phyloP scores from a whole-genome alignment of 257 asterid species.

The Nemophila menziesii region DNA sequence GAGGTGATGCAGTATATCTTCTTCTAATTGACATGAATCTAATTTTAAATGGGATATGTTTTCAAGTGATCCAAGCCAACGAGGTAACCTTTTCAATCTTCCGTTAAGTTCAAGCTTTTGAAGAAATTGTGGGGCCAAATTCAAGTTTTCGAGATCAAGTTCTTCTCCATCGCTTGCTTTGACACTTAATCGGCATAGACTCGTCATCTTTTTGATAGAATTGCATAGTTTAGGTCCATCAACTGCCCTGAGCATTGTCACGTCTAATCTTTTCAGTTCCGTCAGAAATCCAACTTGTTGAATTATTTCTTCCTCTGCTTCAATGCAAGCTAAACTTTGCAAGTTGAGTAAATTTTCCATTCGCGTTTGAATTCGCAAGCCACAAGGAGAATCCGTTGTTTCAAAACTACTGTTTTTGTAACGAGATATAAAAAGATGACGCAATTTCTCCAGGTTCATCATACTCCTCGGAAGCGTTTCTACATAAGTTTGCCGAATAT shows the following conservation, averaged over 20 bases:
- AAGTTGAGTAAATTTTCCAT: conserved; percentile 22
- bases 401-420: neutral
- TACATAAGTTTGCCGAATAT: conserved; percentile 12
- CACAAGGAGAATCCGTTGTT: conserved; percentile 11
- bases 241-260: conserved; percentile 16
- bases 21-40: conserved; percentile 14
- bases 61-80: conserved; percentile 14
- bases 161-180: conserved; percentile 14
- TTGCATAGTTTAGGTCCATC: conserved; percentile 16
- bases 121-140: conserved; percentile 6
- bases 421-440: conserved; percentile 29
- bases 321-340: conserved; percentile 12
- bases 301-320: conserved; percentile 13
- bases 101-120: conserved; percentile 13
- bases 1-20: conserved; percentile 16
- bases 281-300: conserved; percentile 14
- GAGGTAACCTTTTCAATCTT: conserved; percentile 8
- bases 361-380: conserved; percentile 14
- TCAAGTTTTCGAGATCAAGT: conserved; percentile 12
- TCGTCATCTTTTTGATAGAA: conserved; percentile 19
- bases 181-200: conserved; percentile 18
- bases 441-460: conserved; percentile 21
- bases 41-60: conserved; percentile 13
- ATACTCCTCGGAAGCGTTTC: conserved; percentile 17
- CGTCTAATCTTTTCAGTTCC: conserved; percentile 29